phyloP scores from a whole-genome alignment of 768 basidiomycete species.

The Russula abietina region DNA sequence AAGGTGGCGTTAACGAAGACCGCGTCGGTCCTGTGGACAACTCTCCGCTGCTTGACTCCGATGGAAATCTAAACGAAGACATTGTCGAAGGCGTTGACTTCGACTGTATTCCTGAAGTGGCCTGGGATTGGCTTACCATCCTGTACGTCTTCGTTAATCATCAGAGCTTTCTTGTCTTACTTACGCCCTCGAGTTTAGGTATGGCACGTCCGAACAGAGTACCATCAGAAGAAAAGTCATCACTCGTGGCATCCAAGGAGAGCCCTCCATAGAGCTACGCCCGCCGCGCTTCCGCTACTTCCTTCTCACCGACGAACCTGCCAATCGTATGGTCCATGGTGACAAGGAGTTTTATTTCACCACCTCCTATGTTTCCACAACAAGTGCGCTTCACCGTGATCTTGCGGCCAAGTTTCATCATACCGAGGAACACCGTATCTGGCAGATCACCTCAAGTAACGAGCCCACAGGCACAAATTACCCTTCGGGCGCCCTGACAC shows the following conservation, averaged over 20 bases:
- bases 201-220: slow-evolving; percentile 49
- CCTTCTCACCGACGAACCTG: slow-evolving; percentile 32
- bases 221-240: slow-evolving; percentile 66
- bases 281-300: slow-evolving; percentile 61
- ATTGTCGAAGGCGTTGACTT: slow-evolving; percentile 61
- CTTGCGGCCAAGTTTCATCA: slow-evolving; percentile 24
- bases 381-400: slow-evolving; percentile 35
- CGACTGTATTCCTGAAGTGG: slow-evolving; percentile 65
- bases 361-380: slow-evolving; percentile 48
- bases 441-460: slow-evolving; percentile 45
- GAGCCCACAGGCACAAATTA: slow-evolving; percentile 19
- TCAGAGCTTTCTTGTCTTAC: not conserved
- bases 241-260: slow-evolving; percentile 45
- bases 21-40: slow-evolving; percentile 77
- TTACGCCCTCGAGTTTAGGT: slow-evolving; percentile 45
- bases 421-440: slow-evolving; percentile 45
- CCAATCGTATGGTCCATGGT: slow-evolving; percentile 28
- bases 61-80: slow-evolving; percentile 41
- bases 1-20: slow-evolving; percentile 53
- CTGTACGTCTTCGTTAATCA: slow-evolving; percentile 49
- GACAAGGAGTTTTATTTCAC: slow-evolving; percentile 34
- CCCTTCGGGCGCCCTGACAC: slow-evolving; percentile 21
- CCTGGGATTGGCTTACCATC: slow-evolving; percentile 59
- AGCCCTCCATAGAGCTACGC: slow-evolving; percentile 60
- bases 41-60: slow-evolving; percentile 50